A percentile compares a stretch with the other conserved stretches of the same genome.
phyloP scores from a whole-genome alignment of 306 rosid genomes.

The Cucurbita ficifolia region DNA sequence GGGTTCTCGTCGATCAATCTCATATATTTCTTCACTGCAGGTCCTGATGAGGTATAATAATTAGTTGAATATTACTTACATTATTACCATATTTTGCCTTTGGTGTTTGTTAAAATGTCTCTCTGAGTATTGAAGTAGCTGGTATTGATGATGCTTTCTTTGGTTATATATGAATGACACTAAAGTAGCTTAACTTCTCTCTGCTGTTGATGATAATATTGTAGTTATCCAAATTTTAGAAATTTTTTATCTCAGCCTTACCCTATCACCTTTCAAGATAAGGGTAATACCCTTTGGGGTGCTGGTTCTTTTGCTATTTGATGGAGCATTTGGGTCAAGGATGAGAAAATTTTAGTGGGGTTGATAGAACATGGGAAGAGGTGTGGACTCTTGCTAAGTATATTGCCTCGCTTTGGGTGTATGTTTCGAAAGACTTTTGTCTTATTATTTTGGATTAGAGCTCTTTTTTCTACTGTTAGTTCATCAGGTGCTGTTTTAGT shows the following conservation, averaged over 20 bases:
- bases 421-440: too few species aligned
- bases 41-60: conserved; percentile 79
- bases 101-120: not conserved
- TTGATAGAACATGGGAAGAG: not conserved
- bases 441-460: too few species aligned
- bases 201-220: not conserved
- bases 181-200: not conserved
- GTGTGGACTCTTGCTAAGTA: too few species aligned
- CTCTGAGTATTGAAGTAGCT: not conserved
- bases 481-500: too few species aligned
- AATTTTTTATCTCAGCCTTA: not conserved
- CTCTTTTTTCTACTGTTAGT: too few species aligned
- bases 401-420: too few species aligned
- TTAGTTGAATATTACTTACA: not conserved
- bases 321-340: not conserved
- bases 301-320: not conserved
- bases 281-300: not conserved
- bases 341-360: not conserved
- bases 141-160: not conserved
- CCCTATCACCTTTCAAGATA: not conserved
- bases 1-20: conserved; percentile 96
- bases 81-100: not conserved
- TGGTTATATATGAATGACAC: not conserved
- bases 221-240: not conserved
- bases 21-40: conserved; percentile 97